Conservation (phyloP, 1,284 basidiomycete species). For the Wolfiporia cocos region DNA sequence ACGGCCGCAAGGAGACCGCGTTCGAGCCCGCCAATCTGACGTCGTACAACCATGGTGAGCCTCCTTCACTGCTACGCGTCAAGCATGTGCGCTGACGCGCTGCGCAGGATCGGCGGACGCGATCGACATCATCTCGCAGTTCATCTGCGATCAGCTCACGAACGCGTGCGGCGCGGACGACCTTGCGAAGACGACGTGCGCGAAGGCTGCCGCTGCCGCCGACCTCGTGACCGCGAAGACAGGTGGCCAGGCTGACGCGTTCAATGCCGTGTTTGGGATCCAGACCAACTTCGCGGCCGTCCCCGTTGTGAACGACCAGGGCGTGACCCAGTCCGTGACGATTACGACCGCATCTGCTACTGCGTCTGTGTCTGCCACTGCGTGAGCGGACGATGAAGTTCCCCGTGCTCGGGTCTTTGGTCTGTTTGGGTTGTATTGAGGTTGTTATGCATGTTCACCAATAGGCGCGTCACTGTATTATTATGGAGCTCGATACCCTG, state of each 20-base stretch:
- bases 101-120: conserved; percentile 39
- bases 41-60: background rate
- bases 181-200: conserved; percentile 46
- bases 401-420: too few species aligned
- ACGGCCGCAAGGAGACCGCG: conserved; percentile 45
- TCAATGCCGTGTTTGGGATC: conserved; percentile 52
- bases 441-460: too few species aligned
- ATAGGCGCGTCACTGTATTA: too few species aligned
- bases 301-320: conserved; percentile 23
- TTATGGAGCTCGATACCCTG: too few species aligned
- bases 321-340: conserved; percentile 3
- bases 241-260: conserved; percentile 51
- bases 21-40: conserved; percentile 34
- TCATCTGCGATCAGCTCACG: conserved; percentile 48
- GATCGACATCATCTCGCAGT: conserved; percentile 46
- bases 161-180: conserved; percentile 47
- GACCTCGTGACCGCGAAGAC: conserved; percentile 34
- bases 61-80: background rate
- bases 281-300: conserved; percentile 26
- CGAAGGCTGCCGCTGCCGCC: conserved; percentile 36
- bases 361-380: too few species aligned
- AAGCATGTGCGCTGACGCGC: conserved; percentile 38
- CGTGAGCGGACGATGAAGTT: too few species aligned
- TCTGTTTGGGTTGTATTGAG: too few species aligned
- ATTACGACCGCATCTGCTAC: background rate